Conservation (phyloP, 2,329 filamentous ascomycete genomes). For the Didymella glomerata region DNA sequence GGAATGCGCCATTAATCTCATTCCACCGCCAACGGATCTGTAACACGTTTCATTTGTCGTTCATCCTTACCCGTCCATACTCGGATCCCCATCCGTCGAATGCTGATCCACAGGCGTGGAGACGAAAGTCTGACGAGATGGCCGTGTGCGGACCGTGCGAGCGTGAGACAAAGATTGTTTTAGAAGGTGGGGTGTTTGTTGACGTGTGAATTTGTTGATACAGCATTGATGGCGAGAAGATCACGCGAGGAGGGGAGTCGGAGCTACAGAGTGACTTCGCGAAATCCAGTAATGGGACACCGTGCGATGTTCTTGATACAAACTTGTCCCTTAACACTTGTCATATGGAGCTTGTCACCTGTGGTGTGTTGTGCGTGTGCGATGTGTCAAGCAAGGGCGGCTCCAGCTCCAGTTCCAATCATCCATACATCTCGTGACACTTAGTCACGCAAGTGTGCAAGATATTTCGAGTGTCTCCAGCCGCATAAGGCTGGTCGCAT, state of each 20-base stretch:
- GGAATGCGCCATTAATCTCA: slow-evolving; percentile 2
- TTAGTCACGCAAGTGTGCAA: too few relatives aligned
- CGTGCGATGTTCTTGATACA: neutral
- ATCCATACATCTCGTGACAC: too few relatives aligned
- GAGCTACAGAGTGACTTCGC: neutral
- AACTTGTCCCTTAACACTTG: neutral
- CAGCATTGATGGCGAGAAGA: neutral
- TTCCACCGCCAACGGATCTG: neutral
- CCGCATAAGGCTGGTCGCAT: slow-evolving; percentile 1
- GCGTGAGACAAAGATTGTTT: neutral
- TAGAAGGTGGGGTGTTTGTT: neutral
- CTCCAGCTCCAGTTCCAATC: too few relatives aligned
- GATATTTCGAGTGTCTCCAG: neutral
- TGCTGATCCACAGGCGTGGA: neutral
- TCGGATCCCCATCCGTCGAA: too few relatives aligned
- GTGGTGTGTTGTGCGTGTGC: slow-evolving; percentile 1
- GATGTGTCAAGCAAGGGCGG: neutral
- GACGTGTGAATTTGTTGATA: neutral
- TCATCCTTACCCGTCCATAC: neutral
- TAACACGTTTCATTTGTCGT: slow-evolving; percentile 9
- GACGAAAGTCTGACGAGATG: neutral
- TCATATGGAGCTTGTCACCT: neutral
- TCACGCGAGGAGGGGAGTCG: neutral
- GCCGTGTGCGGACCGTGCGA: neutral
- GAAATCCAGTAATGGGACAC: too few relatives aligned